Evolutionary conservation across 148 eudicot genomes (phyloP), one percentile per base, ranked within the genome.

Genomic region (Fagopyrum tataricum): DNA sequence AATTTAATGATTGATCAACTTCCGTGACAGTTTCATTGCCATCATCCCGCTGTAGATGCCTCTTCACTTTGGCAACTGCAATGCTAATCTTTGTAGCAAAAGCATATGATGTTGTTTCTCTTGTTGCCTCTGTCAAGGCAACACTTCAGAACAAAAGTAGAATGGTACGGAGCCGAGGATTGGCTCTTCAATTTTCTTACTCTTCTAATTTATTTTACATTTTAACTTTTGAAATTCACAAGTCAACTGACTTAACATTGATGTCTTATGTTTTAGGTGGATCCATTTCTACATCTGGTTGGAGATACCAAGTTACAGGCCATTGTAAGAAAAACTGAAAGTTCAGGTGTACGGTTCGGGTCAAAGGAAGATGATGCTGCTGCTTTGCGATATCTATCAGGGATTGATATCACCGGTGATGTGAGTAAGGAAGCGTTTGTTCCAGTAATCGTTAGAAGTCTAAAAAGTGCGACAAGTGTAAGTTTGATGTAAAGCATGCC

Each of bases 71-170:
- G 86, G 88, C 98, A 12, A 88, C 88, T 71, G 80, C 87, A 21
- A 90, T 95, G 96, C 84, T 91, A 23, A 88, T 95, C 61, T 90
- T 95, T 82, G 83, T 92, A 24, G 81, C 97, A 48, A 91, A 90
- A 80, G 97, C 93, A 79, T 88, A 84, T 69, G 85, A 82, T 73
- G 87, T 95, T 55, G 78, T 72, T 75, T 77, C 90, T 64, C 84
- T 91, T 67, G 82, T 87, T 73, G 79, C 92, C 17, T 81, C 81
- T 82, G 93, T 85, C 75, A 95, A 91, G 82, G 82, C 90, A 79
- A 71, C 86, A 46, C 77, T 95, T 67, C 69, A 64, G 69, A 11
- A 17, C 15, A 75, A 82, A 61, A 81, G 82, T 48, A 85, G 87
- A 81, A 79, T 79, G 87, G 96, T 91, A 81, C 46, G 82, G 71